Evolutionary conservation across 169 alveolate genomes (phyloP).

Genomic region (Plasmodium reichenowi): DNA sequence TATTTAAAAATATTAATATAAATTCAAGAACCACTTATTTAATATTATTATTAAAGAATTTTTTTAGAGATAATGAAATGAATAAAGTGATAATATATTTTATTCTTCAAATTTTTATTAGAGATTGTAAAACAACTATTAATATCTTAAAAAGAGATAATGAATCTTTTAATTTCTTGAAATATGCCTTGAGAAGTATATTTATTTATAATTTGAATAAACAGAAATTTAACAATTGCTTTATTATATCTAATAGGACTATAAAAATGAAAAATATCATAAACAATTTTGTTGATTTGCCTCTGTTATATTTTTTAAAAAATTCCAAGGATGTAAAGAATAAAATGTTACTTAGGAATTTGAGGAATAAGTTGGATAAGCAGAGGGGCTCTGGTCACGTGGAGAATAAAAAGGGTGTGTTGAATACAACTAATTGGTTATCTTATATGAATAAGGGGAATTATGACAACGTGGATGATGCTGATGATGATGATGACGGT

Average conservation of each 20-base stretch:
- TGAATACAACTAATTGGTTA: slow-evolving; percentile 3
- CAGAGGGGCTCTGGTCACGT: neutral
- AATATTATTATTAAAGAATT: slow-evolving; percentile 42
- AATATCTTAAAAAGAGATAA: slow-evolving; percentile 56
- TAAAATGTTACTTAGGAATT: neutral
- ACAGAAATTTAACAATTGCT: slow-evolving; percentile 63
- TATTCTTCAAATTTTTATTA: slow-evolving; percentile 37
- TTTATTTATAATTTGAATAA: slow-evolving; percentile 41
- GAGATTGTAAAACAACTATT: slow-evolving; percentile 67
- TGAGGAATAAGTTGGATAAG: neutral
- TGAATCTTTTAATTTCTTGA: slow-evolving; percentile 65
- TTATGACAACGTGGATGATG: neutral
- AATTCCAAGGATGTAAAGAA: neutral
- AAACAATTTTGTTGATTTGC: slow-evolving; percentile 55
- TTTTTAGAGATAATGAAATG: slow-evolving; percentile 55
- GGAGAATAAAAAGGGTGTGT: neutral
- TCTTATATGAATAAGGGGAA: neutral
- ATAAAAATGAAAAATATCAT: slow-evolving; percentile 58
- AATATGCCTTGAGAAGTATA: slow-evolving; percentile 45
- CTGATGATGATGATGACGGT: neutral
- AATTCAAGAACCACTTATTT: slow-evolving; percentile 67
- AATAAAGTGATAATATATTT: slow-evolving; percentile 51
- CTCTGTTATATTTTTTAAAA: slow-evolving; percentile 25
- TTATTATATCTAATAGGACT: slow-evolving; percentile 50
- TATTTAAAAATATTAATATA: slow-evolving; percentile 66